phyloP scores from a whole-genome alignment of 108 stramenopile genomes.

The Cyclotella cryptica region DNA sequence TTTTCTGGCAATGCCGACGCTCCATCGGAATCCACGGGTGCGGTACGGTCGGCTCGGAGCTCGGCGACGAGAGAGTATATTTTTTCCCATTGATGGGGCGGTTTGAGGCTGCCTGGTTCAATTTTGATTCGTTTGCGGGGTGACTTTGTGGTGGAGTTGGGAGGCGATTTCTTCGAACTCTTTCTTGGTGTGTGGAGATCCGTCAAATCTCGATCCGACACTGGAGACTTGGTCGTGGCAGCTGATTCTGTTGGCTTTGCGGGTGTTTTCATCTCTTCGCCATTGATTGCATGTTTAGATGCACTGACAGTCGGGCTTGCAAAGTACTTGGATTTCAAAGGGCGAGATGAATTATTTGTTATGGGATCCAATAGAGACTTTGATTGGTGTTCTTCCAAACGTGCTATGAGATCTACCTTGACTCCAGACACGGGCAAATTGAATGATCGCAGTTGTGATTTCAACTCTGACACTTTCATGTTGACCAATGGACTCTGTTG shows the following conservation, averaged over 20 bases:
- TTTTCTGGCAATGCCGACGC: slow-evolving; percentile 73
- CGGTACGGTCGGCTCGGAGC: slow-evolving; percentile 77
- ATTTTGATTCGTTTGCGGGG: slow-evolving; percentile 54
- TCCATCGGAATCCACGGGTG: slow-evolving; percentile 86
- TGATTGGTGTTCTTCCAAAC: slow-evolving; percentile 29
- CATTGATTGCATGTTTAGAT: neutral
- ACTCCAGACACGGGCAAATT: slow-evolving; percentile 40
- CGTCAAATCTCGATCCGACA: neutral
- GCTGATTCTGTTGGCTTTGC: slow-evolving; percentile 10
- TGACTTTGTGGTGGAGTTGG: slow-evolving; percentile 31
- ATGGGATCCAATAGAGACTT: neutral
- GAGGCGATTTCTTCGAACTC: slow-evolving; percentile 13
- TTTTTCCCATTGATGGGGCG: slow-evolving; percentile 72
- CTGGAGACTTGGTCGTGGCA: neutral
- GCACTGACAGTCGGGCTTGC: neutral
- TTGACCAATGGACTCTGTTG: slow-evolving; percentile 17
- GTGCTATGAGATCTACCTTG: slow-evolving; percentile 28
- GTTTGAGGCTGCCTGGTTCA: slow-evolving; percentile 50
- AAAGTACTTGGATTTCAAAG: slow-evolving; percentile 42
- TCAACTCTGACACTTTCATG: slow-evolving; percentile 37
- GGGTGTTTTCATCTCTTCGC: neutral
- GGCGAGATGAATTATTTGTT: slow-evolving; percentile 5
- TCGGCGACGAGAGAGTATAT: slow-evolving; percentile 81
- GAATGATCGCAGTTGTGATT: slow-evolving; percentile 27
- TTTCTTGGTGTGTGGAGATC: slow-evolving; percentile 9